A percentile compares a stretch with the other conserved stretches of the same genome.
These are phyloP conservation scores for Ilyonectria sp. DNA, from an alignment of 2,329 filamentous ascomycete genomes.

Conservation along the genomic window DNA sequence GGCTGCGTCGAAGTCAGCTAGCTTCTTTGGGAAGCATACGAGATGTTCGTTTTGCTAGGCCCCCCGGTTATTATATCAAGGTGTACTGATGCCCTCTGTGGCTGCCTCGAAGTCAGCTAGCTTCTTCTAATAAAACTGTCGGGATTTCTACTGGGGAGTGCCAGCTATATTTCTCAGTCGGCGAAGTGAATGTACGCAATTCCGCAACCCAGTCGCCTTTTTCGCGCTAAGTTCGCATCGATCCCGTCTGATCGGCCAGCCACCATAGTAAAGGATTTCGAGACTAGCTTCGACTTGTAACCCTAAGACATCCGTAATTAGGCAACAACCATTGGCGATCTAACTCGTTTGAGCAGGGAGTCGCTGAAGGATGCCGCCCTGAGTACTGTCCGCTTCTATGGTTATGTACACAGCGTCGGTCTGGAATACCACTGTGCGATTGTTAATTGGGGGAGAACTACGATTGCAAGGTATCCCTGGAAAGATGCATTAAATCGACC, in stretches of 20 bases:
- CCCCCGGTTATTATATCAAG: conserved; percentile 13
- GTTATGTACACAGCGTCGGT: conserved; percentile 14
- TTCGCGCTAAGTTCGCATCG: conserved; percentile 15
- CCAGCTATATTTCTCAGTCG: conserved; percentile 14
- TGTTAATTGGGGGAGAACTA: conserved; percentile 6
- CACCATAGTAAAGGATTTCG: conserved; percentile 13
- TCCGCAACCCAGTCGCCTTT: conserved; percentile 15
- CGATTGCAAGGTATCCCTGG: conserved; percentile 7
- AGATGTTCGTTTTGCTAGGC: conserved; percentile 10
- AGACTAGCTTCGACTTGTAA: conserved; percentile 16
- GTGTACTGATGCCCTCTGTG: conserved; percentile 13
- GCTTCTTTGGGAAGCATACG: conserved; percentile 12
- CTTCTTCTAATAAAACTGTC: conserved; percentile 14
- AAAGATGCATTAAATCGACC: conserved; percentile 6
- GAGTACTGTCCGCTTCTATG: conserved; percentile 14
- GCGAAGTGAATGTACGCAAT: conserved; percentile 14
- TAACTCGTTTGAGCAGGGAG: conserved; percentile 14
- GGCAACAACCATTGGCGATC: conserved; percentile 14
- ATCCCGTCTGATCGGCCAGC: conserved; percentile 15
- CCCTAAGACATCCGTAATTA: conserved; percentile 14
- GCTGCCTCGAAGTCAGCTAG: conserved; percentile 10
- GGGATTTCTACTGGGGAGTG: conserved; percentile 15
- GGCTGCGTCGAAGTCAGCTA: conserved; percentile 14
- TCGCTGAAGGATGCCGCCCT: conserved; percentile 12
- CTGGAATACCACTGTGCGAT: conserved; percentile 7